Evolutionary conservation across 1,284 basidiomycete genomes (phyloP).

Genomic region (Ustilago loliicola): DNA sequence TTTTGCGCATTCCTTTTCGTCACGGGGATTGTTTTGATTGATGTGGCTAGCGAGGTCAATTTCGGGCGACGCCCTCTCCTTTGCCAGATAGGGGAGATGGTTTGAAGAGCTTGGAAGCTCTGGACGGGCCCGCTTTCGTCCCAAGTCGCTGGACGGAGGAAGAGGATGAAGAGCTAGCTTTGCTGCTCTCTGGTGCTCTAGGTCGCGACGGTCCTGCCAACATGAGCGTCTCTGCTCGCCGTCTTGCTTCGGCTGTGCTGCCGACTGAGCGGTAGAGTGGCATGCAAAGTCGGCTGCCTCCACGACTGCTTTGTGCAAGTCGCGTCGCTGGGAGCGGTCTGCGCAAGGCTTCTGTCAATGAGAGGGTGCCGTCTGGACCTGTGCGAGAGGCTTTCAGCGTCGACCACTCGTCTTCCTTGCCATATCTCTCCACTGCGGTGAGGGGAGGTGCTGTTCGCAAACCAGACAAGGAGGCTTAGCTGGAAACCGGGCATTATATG

Average conservation of each 20-base stretch:
- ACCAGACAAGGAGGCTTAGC: background rate
- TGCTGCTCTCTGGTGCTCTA: background rate
- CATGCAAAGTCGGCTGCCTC: constrained; percentile 28
- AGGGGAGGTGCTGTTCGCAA: background rate
- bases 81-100: constrained; percentile 15
- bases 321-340: constrained; percentile 34
- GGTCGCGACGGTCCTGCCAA: background rate
- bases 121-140: constrained; percentile 1
- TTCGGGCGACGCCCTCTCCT: background rate
- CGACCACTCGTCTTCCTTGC: constrained; percentile 41
- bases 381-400: constrained; percentile 31
- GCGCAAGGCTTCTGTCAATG: constrained; percentile 26
- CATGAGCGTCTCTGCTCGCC: constrained; percentile 24
- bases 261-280: constrained; percentile 39
- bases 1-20: constrained; percentile 5
- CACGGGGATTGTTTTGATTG: background rate
- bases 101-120: constrained; percentile 20
- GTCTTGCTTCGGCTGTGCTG: constrained; percentile 33
- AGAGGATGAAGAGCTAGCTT: background rate
- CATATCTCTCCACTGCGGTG: background rate
- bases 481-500: background rate
- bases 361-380: constrained; percentile 24
- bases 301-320: constrained; percentile 15
- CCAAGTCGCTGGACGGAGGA: background rate
- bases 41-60: background rate